A percentile compares a stretch with the other conserved stretches of the same genome.
These are phyloP conservation scores for Anisodus acutangulus DNA, from an alignment of 257 asterid genomes.

Conservation along the genomic window DNA sequence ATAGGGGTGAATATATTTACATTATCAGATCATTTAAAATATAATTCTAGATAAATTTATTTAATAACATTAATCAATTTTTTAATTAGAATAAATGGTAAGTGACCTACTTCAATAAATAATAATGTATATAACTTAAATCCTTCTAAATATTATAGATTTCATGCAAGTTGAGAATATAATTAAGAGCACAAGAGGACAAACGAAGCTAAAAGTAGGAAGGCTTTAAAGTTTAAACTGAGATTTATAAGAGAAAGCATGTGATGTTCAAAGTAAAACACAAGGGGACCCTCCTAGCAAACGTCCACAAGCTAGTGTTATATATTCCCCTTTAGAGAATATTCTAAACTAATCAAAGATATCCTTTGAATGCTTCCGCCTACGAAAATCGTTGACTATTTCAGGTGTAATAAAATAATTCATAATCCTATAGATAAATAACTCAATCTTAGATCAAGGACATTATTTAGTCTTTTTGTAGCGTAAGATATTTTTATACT, in stretches of 20 bases:
- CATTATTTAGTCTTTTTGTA: no score
- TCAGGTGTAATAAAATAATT: not conserved
- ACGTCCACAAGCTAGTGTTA: slow-evolving; percentile 18
- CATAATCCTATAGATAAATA: no score
- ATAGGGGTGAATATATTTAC: not conserved
- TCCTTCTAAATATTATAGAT: not conserved
- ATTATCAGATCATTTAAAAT: not conserved
- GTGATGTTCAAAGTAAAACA: slow-evolving; percentile 28
- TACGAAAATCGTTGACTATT: not conserved
- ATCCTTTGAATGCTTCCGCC: not conserved
- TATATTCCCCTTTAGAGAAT: not conserved
- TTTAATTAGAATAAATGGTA: not conserved
- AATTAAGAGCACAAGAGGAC: not conserved
- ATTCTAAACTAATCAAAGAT: not conserved
- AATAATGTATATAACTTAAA: no score
- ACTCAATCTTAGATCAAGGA: no score
- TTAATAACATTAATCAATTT: not conserved
- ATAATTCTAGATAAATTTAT: not conserved
- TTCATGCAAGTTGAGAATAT: not conserved
- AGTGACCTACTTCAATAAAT: not conserved
- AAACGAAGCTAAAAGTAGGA: not conserved
- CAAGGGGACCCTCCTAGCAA: not conserved
- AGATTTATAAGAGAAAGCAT: not conserved
- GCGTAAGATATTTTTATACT: no score
- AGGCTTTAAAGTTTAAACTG: not conserved